Base-by-base conservation (phyloP, 192 early-diverging fungal species). In the Backusella morwellensis region DNA sequence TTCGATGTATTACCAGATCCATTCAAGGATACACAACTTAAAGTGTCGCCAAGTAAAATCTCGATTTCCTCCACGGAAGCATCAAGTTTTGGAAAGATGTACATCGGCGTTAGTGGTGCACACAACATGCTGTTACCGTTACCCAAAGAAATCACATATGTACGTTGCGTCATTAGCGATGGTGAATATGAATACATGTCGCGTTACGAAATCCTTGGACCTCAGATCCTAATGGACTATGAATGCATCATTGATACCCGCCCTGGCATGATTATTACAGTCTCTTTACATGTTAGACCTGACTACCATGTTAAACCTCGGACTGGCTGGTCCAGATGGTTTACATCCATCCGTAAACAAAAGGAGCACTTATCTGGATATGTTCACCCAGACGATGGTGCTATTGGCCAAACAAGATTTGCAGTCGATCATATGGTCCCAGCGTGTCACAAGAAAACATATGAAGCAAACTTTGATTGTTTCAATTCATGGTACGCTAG, bases 81-180 rank as follows among this genome's bases (percentile, higher is more conserved):
- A 26, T n/a, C 47, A 6, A 40, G 15, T 19, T 68, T 47, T 29
- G 78, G 78, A 4, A 79, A 74, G 44, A 41, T 79, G 56, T 79
- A 79, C 21, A 66, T 79, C 2, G 26, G 44, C 35, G 70, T 79
- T 0, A 68, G 63, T 67, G 67, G 71, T 26, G 78, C 73, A 2
- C 52, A 73, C 71, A 70, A 75, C 36, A 75, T 79, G 63, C 8
- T 73, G 14, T 35, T 77, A 21, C 75, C 75, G 15, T 59, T 77
- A 38, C 75, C 75, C 21, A 77, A 70, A 54, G 78, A 79, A 41
- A 66, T 71, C 4, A 79, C 78, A 9, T 79, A 74, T 69, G 78
- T 79, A 9, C 63, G 78, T 15, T 79, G 78, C 56, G 78, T 79
- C 7, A 50, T 79, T n/a, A 79, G 73, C 38, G 78, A 79, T 56